Base-by-base conservation (phyloP, 1,284 basidiomycete genomes). In the Golubevia pallescens region DNA sequence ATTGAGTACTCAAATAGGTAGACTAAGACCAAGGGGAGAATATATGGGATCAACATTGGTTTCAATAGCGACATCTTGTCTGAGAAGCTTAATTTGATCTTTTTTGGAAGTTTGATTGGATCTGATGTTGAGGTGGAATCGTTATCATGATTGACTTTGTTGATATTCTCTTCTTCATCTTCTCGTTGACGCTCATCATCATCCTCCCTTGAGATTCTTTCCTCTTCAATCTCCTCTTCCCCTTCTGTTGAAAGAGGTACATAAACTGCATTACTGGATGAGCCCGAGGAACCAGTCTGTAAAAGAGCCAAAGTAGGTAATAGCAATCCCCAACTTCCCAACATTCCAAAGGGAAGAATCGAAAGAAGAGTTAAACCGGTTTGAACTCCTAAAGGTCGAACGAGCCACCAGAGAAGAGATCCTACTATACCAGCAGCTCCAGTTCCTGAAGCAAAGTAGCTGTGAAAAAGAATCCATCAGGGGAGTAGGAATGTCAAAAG, bases 351-450 rank as follows among this genome's bases (percentile, higher is more conserved):
- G 0, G 81, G 79, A 42, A 84, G 54, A 2, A 79, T 58, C 8
- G 73, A 73, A 38, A 83, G 58, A 1, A 78, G 63, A 10, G 66
- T 84, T 84, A 28, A 81, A 0, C 95, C 97, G 5, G 87, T 81
- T 59, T 90, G 89, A 4, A 99, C 93, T 13, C 96, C 96, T 0
- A 97, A 86, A 0, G 90, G 90, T 42, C 97, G 89, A 0, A 98
- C 87, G 71, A 94, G 88, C 96, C 96, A 98, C 96, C 96, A 99
- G 4, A 97, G 85, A 52, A 92, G 92, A 0, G 96, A 95, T 3
- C 96, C 97, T 0, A 92, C 92, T 3, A 98, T 89, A 0, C 96
- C 96, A 0, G 96, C 96, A 1, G 93, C 94, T 1, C 96, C 96
- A 0, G 96, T 99, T 0, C 96, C 96, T 6, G 92, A 82, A 0